A percentile compares a stretch with the other conserved stretches of the same genome.
Conservation (phyloP, 1,284 basidiomycete species). For the Entoloma clypeatum region DNA sequence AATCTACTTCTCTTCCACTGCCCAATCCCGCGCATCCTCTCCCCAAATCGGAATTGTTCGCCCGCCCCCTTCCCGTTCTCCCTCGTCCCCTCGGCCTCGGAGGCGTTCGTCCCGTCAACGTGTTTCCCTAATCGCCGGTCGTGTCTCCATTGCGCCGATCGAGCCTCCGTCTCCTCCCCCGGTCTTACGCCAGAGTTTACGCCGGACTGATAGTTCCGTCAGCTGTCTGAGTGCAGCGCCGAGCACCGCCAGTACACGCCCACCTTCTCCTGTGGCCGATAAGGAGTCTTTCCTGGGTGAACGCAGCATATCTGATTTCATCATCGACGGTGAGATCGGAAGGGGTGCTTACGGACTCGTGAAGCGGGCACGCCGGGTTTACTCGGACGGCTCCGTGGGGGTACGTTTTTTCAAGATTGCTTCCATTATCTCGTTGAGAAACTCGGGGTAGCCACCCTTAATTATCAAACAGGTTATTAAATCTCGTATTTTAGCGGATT, state of each 20-base stretch:
- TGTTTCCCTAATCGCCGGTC: constrained; percentile 76
- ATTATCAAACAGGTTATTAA: constrained; percentile 99
- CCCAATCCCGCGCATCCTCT: constrained; percentile 23
- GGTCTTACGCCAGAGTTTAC: constrained; percentile 54
- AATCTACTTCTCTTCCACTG: constrained; percentile 19
- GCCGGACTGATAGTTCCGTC: constrained; percentile 55
- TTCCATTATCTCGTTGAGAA: constrained; percentile 13
- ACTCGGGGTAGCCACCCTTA: constrained; percentile 54
- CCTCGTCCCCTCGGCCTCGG: constrained; percentile 57
- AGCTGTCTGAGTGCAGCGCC: constrained; percentile 59
- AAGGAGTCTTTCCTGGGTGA: constrained; percentile 51
- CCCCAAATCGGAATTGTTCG: constrained; percentile 18
- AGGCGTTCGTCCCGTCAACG: constrained; percentile 77
- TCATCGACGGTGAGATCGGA: constrained; percentile 85
- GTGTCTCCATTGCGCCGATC: constrained; percentile 68
- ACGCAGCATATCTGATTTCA: constrained; percentile 72
- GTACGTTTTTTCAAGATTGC: constrained; percentile 47
- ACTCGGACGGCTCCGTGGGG: constrained; percentile 71
- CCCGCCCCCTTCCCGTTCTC: constrained; percentile 30
- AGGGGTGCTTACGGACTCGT: constrained; percentile 98
- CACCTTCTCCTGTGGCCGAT: constrained; percentile 55
- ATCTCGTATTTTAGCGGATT: constrained; percentile 96
- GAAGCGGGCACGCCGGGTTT: constrained; percentile 82
- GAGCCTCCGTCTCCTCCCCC: constrained; percentile 62
- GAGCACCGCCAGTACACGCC: constrained; percentile 55